These are phyloP conservation scores for Odonthalia washingtoniensis DNA, from an alignment of 31 red algal species.

Conservation along the genomic window DNA sequence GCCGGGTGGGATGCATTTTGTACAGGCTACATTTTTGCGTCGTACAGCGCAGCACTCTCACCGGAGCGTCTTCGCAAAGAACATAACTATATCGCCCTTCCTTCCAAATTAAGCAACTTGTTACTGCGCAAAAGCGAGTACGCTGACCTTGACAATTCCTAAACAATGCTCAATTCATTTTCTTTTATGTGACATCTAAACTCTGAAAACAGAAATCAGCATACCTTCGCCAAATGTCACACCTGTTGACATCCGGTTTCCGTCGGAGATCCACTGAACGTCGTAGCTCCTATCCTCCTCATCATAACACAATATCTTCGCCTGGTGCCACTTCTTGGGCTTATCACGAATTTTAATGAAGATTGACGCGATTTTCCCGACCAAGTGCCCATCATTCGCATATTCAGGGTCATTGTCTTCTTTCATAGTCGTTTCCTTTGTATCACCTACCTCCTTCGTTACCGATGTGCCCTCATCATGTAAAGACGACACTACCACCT, in stretches of 20 bases:
- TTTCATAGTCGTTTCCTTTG: neutral
- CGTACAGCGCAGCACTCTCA: conserved; percentile 39
- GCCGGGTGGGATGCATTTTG: conserved; percentile 98
- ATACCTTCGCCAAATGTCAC: neutral
- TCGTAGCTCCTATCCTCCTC: conserved; percentile 14
- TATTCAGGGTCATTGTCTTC: too few relatives aligned
- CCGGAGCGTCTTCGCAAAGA: conserved; percentile 33
- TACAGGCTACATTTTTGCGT: conserved; percentile 93
- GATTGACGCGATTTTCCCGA: conserved; percentile 42
- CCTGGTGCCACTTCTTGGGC: conserved; percentile 34
- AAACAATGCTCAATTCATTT: neutral
- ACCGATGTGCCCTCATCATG: too few relatives aligned
- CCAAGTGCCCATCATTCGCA: conserved; percentile 63
- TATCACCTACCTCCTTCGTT: neutral
- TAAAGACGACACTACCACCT: too few relatives aligned
- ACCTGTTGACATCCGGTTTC: conserved; percentile 1
- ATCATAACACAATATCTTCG: conserved; percentile 26
- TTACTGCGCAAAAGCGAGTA: conserved; percentile 58
- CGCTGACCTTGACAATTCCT: conserved; percentile 42
- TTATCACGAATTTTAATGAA: conserved; percentile 26
- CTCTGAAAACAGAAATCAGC: neutral
- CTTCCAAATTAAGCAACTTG: conserved; percentile 48
- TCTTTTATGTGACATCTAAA: neutral
- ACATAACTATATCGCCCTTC: conserved; percentile 50
- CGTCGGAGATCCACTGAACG: conserved; percentile 10